Evolutionary conservation across 73 alveolate genomes (phyloP).

Genomic region (Symbiodinium natans): DNA sequence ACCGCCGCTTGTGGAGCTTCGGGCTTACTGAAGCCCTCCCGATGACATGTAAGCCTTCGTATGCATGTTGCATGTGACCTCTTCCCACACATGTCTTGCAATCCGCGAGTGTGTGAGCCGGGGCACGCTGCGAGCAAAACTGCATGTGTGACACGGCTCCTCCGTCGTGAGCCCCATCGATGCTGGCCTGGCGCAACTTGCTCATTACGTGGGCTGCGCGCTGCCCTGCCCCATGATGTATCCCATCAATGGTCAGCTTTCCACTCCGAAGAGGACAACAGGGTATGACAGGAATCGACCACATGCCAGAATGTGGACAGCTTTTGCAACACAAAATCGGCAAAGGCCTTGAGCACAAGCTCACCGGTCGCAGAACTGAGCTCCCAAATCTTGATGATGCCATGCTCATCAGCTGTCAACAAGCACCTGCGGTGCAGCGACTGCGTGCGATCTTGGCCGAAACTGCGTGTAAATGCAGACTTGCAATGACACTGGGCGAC

Average conservation of each 20-base stretch:
- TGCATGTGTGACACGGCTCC: slow-evolving; percentile 69
- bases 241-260: too few relatives aligned
- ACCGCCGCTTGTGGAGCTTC: too few relatives aligned
- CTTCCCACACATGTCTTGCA: too few relatives aligned
- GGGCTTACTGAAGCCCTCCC: too few relatives aligned
- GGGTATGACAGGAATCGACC: background rate
- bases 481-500: background rate
- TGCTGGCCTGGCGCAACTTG: slow-evolving; percentile 2
- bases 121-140: slow-evolving; percentile 1
- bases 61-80: too few relatives aligned
- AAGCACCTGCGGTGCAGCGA: background rate
- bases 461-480: background rate
- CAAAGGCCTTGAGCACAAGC: slow-evolving; percentile 11
- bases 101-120: too few relatives aligned
- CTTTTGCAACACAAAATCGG: too few relatives aligned
- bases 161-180: slow-evolving; percentile 50
- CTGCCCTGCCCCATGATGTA: background rate
- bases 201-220: background rate
- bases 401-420: slow-evolving; percentile 65
- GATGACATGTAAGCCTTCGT: too few relatives aligned
- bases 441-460: background rate
- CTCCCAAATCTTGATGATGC: slow-evolving; percentile 29
- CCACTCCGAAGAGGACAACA: background rate
- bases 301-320: too few relatives aligned
- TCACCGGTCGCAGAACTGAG: background rate